These are phyloP conservation scores for Solanum habrochaites DNA, from an alignment of 257 asterid genomes.

Conservation along the genomic window DNA sequence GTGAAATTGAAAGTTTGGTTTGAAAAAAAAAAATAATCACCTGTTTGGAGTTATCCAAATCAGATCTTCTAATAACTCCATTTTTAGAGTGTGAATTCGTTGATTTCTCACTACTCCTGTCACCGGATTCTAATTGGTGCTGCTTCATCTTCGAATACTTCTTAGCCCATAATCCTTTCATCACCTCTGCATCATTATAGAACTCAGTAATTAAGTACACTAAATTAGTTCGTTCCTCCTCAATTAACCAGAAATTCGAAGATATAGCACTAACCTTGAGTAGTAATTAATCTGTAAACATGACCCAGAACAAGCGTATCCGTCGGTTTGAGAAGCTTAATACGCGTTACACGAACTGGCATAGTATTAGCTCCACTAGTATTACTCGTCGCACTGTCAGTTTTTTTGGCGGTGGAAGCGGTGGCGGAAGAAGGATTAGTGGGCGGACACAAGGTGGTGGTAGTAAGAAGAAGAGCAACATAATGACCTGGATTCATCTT, in stretches of 20 bases:
- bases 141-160: constrained; percentile 43
- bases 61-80: constrained; percentile 16
- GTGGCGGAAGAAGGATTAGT: constrained; percentile 16
- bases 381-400: background rate
- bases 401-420: constrained; percentile 1
- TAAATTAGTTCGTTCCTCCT: background rate
- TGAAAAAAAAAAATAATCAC: constrained; percentile 14
- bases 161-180: constrained; percentile 57
- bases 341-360: constrained; percentile 69
- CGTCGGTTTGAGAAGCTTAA: constrained; percentile 70
- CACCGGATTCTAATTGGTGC: constrained; percentile 10
- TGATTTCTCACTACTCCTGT: constrained; percentile 14
- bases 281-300: constrained; percentile 69
- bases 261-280: constrained; percentile 29
- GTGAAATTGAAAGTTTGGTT: background rate
- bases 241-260: background rate
- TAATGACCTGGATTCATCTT: constrained; percentile 80
- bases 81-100: constrained; percentile 26
- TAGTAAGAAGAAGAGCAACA: constrained; percentile 84
- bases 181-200: constrained; percentile 12
- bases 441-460: constrained; percentile 48
- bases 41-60: constrained; percentile 31
- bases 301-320: constrained; percentile 78
- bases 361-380: background rate
- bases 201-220: background rate